Evolutionary conservation across 2,329 filamentous ascomycete species (phyloP).

Genomic region (Nakataea oryzae): DNA sequence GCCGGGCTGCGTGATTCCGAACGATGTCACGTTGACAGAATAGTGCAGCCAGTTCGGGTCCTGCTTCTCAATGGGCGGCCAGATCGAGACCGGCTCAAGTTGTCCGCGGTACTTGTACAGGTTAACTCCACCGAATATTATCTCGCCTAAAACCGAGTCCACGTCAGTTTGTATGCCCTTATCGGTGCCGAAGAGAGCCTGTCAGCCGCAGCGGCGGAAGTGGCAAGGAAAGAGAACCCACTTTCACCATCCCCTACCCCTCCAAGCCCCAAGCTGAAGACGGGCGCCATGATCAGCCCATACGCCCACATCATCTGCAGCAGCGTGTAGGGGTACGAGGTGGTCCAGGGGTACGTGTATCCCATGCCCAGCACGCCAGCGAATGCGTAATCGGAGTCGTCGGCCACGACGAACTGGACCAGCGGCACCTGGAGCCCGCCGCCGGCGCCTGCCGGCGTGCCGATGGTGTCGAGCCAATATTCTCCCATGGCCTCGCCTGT

Average conservation of each 20-base stretch:
- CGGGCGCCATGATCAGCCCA: conserved; percentile 21
- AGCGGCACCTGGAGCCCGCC: conserved; percentile 15
- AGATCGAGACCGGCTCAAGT: conserved; percentile 17
- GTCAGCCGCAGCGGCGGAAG: neutral
- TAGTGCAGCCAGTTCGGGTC: conserved; percentile 22
- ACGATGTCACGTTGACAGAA: conserved; percentile 25
- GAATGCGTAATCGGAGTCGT: conserved; percentile 23
- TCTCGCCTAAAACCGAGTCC: conserved; percentile 15
- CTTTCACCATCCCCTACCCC: conserved; percentile 20
- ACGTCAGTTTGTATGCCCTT: neutral
- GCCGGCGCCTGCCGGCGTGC: conserved; percentile 13
- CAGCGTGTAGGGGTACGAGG: conserved; percentile 20
- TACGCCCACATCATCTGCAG: conserved; percentile 21
- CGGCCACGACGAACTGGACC: conserved; percentile 23
- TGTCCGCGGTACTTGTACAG: conserved; percentile 26
- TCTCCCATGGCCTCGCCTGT: conserved; percentile 20
- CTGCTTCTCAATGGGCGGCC: conserved; percentile 22
- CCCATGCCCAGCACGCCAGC: conserved; percentile 25
- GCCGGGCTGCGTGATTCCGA: conserved; percentile 19
- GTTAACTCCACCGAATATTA: conserved; percentile 36
- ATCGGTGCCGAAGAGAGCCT: neutral
- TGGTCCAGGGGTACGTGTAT: conserved; percentile 22
- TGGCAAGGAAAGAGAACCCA: conserved; percentile 7
- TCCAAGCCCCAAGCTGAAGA: conserved; percentile 24
- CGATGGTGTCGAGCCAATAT: conserved; percentile 21